These are phyloP conservation scores for Auricularia auricula-judae DNA, from an alignment of 768 basidiomycete species.

Conservation along the genomic window DNA sequence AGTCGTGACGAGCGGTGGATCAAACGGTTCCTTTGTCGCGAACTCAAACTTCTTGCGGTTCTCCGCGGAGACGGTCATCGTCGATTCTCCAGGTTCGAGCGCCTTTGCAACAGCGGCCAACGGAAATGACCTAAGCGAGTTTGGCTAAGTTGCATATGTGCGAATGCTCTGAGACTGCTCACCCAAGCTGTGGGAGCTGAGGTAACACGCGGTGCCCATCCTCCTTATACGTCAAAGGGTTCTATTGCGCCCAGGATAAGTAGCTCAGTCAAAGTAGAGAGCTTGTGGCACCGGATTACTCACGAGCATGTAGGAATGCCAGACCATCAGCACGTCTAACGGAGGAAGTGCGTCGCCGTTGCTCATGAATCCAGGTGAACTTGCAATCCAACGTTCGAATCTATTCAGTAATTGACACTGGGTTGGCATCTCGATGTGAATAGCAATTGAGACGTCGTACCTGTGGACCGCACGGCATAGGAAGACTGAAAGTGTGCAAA, in stretches of 20 bases:
- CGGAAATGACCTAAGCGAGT: not conserved
- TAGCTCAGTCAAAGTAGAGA: too few relatives aligned
- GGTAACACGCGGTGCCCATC: not conserved
- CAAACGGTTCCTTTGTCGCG: not conserved
- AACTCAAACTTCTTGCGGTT: not conserved
- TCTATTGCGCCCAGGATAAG: not conserved
- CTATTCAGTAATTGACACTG: too few relatives aligned
- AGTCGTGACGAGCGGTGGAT: not conserved
- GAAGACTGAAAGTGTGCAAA: not conserved
- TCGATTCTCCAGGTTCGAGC: too few relatives aligned
- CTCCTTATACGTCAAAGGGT: not conserved
- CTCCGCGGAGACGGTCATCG: too few relatives aligned
- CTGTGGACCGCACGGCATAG: conserved; percentile 2
- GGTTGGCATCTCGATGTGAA: too few relatives aligned
- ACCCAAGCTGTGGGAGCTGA: not conserved
- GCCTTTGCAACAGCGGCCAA: not conserved
- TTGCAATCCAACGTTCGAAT: not conserved
- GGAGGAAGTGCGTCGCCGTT: not conserved
- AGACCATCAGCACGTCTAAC: not conserved
- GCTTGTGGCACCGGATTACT: not conserved
- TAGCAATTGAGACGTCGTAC: not conserved
- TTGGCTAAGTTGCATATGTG: not conserved
- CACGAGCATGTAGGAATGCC: not conserved
- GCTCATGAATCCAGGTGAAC: not conserved
- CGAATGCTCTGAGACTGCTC: not conserved